Percentiles rank a stretch among this genome's conserved stretches.
Evolutionary conservation across 306 rosid genomes (phyloP).

Genomic region (Glycyrrhiza uralensis): DNA sequence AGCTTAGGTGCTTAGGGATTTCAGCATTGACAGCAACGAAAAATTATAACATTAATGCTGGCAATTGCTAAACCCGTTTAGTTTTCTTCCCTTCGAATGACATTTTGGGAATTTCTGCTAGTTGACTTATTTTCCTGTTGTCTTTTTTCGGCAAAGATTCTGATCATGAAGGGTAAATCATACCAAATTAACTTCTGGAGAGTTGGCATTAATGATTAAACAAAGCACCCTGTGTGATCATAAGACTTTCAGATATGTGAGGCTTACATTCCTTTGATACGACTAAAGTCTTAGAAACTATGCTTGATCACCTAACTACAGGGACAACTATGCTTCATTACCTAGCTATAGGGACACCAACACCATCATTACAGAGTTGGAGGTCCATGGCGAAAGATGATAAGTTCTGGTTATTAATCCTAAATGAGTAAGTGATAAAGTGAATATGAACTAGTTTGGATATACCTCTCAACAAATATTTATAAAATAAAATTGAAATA

Average conservation of each 20-base stretch:
- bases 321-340: background rate
- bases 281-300: background rate
- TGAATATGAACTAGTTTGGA: too few relatives aligned
- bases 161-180: background rate
- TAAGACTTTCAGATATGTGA: background rate
- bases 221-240: background rate
- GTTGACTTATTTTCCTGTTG: background rate
- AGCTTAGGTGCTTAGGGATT: background rate
- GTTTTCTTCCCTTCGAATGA: background rate
- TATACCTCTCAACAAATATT: too few relatives aligned
- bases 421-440: too few relatives aligned
- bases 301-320: background rate
- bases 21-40: slow-evolving; percentile 5
- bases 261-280: background rate
- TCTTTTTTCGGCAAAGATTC: background rate
- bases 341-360: background rate
- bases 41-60: background rate
- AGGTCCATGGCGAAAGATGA: background rate
- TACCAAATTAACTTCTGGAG: background rate
- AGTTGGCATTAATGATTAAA: background rate
- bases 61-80: background rate
- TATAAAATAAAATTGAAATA: too few relatives aligned
- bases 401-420: background rate
- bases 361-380: background rate
- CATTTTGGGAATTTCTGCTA: background rate